Evolutionary conservation across 2,329 filamentous ascomycete genomes (phyloP).

Genomic region (Pseudogymnoascus sp.): DNA sequence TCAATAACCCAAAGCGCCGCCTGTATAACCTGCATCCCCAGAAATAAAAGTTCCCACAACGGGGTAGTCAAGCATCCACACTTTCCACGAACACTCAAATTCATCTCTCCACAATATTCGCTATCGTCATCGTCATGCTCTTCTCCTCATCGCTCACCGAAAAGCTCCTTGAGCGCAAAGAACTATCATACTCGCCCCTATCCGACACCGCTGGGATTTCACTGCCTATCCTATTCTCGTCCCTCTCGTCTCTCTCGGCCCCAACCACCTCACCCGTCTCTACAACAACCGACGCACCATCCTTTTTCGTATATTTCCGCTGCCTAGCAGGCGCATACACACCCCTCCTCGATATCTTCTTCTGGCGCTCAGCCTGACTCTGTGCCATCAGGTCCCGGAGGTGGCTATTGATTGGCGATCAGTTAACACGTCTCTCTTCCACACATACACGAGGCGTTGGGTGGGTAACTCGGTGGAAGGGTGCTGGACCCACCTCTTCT

Average conservation of each 20-base stretch:
- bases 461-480: neutral
- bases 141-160: neutral
- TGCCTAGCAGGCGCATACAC: neutral
- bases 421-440: neutral
- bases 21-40: neutral
- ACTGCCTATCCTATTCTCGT: neutral
- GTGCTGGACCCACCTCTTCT: neutral
- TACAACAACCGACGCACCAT: neutral
- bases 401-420: neutral
- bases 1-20: neutral
- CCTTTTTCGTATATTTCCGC: neutral
- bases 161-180: neutral
- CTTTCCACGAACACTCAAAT: neutral
- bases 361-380: neutral
- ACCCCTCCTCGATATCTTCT: neutral
- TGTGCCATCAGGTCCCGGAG: neutral
- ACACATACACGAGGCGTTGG: neutral
- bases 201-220: neutral
- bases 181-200: neutral
- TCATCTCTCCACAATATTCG: neutral
- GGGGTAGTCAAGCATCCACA: neutral
- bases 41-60: neutral
- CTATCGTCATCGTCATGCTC: neutral
- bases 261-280: neutral
- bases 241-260: neutral